Evolutionary conservation across 2,329 filamentous ascomycete species (phyloP), one percentile per base, ranked within the genome.

Genomic region (Endothia cerciana): DNA sequence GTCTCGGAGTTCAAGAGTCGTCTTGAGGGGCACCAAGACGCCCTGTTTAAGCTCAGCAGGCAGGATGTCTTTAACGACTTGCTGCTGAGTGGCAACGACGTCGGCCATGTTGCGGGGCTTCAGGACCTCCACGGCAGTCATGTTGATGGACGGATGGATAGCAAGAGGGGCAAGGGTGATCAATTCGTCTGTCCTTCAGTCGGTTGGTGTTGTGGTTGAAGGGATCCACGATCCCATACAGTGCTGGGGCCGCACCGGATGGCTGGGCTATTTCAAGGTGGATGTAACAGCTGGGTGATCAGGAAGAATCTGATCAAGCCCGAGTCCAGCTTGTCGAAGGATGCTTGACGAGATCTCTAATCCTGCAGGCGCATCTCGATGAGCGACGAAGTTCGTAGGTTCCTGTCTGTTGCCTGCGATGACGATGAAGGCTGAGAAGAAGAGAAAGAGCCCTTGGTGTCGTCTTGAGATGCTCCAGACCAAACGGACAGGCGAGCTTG

Each of bases 1-100:
- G 70, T 88, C 85, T 61, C 83, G 81, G 62, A 88, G 81, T 74
- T 90, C 88, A 56, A 89, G 82, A 1, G 84, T 85, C 4, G 88
- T 90, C 77, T 89, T 89, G 58, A 90, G 79, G 38, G 87, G 86
- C 53, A 89, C 83, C 56, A 90, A 75, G 40, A 86, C 82, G 19
- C 83, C 83, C 25, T 77, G 76, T 22, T 80, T 75, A 30, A 80
- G 70, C 28, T 81, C 74, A 13, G 68, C 66, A 17, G 72, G 73
- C 45, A 78, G 64, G 38, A 78, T 72, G 43, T 74, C 72, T 67
- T 70, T 71, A 56, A 76, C 72, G 53, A 77, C 60, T 33, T 71
- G 70, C 58, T 77, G 75, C 64, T 77, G 76, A 41, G 68, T 70
- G 57, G 71, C 71, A 63, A 77, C 68, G 56, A 73, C 66, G 22